A percentile compares a stretch with the other conserved stretches of the same genome.
Evolutionary conservation across 164 flowering plant genomes (phyloP).

Genomic region (Vitis vinifera): DNA sequence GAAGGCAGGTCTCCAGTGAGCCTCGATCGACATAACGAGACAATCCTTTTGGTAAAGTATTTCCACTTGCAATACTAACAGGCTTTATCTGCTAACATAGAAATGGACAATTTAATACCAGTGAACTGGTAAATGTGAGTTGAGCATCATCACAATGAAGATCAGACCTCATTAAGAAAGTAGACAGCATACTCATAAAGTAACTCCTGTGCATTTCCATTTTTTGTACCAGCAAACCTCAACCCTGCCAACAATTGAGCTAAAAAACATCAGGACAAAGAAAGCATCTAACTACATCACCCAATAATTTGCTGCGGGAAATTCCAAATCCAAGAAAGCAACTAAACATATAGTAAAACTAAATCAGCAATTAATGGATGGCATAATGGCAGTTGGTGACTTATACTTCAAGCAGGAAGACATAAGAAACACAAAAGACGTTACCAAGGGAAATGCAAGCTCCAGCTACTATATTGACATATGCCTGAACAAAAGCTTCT

Average conservation of each 20-base stretch:
- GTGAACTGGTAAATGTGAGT: not conserved
- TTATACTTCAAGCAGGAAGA: no score
- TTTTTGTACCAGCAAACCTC: conserved; percentile 89
- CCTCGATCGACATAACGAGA: conserved; percentile 81
- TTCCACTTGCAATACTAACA: conserved; percentile 44
- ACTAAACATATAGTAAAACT: not conserved
- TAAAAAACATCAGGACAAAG: not conserved
- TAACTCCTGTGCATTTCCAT: conserved; percentile 83
- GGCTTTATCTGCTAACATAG: conserved; percentile 74
- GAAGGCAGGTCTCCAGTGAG: conserved; percentile 84
- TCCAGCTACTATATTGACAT: conserved; percentile 84
- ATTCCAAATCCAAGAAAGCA: not conserved
- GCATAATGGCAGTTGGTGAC: no score
- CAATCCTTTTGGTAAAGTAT: conserved; percentile 66
- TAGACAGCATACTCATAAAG: conserved; percentile 77
- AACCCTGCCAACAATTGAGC: conserved; percentile 52
- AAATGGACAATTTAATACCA: not conserved
- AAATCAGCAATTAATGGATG: not conserved
- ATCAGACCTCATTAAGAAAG: conserved; percentile 84
- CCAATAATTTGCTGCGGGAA: not conserved
- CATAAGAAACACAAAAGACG: conserved; percentile 6
- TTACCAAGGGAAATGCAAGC: conserved; percentile 91
- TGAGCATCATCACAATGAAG: conserved; percentile 16
- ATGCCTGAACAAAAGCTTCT: conserved; percentile 82
- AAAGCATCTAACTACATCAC: not conserved